Percentiles rank a stretch among this genome's conserved stretches.
Conservation (phyloP, 164 flowering plant species). For the Vitis rotundifolia region DNA sequence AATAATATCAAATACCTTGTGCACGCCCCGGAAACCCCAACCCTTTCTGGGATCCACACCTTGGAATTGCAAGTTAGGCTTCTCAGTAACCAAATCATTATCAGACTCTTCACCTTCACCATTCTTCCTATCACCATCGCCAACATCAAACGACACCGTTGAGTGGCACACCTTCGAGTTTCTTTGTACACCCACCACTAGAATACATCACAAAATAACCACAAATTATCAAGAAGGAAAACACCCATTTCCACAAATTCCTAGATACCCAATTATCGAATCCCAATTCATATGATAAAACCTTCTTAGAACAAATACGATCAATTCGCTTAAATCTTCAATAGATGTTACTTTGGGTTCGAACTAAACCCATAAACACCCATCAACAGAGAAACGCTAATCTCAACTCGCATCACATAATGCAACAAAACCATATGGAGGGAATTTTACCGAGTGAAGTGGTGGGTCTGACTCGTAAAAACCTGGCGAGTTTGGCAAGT, state of each 20-base stretch:
- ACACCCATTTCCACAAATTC: background rate
- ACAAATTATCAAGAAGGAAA: background rate
- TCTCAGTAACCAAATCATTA: constrained; percentile 51
- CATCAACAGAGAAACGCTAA: background rate
- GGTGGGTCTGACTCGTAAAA: constrained; percentile 3
- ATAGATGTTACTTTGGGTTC: background rate
- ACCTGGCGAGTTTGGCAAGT: constrained; percentile 20
- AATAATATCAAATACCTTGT: constrained; percentile 63
- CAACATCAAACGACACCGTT: constrained; percentile 27
- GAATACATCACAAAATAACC: constrained; percentile 6
- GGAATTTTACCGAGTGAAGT: constrained; percentile 3
- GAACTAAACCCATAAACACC: background rate
- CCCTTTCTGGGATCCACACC: constrained; percentile 89
- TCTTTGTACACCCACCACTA: constrained; percentile 35
- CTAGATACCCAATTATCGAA: background rate
- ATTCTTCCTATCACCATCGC: constrained; percentile 19
- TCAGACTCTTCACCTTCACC: constrained; percentile 21
- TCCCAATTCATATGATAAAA: background rate
- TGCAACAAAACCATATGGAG: background rate
- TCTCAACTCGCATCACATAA: too few species aligned
- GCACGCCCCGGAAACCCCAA: constrained; percentile 93
- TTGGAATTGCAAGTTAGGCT: constrained; percentile 57
- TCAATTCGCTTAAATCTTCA: too few species aligned
- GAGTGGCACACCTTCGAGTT: constrained; percentile 51
- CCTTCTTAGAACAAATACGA: background rate